Base-by-base conservation (phyloP, 495 filamentous ascomycete genomes). In the Tetracladium setigerum region DNA sequence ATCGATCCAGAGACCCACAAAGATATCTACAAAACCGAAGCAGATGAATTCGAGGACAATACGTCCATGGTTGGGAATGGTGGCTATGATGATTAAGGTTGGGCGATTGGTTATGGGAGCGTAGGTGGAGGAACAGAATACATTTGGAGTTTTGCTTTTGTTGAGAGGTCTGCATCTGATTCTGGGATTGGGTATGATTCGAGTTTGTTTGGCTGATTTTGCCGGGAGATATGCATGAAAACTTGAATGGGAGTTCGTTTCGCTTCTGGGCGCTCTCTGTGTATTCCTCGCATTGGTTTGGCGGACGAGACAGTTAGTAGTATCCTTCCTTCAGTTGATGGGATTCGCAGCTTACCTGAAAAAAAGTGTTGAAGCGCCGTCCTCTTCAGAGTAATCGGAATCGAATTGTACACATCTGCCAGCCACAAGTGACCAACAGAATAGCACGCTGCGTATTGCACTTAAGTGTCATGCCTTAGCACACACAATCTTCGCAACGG, bases 321-420 rank as follows among this genome's bases (percentile, higher is more conserved):
- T 57, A 60, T 60, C 57, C 57, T 44, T 46, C 16, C 39, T 47
- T 34, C 30, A 38, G 18, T 24, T 6, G 14, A 43, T 2, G 15
- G 16, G 37, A 30, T 36, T 16, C 18, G 31, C 19, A 22, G 80
- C 84, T 73, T 59, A 89, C 86, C 76, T 79, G 60, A 61, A 59
- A 52, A 57, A 68, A 72, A 64, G 60, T 54, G 59, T 59, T 76
- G 82, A 86, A 86, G 81, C 79, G 76, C 77, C 84, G 75, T 76
- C 84, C 87, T 77, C 82, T 78, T 77, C 84, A 83, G 84, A 88
- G 80, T 92, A 79, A 92, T 91, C 87, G 86, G 90, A 95, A 95
- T 96, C 85, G 89, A 94, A 94, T 95, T 84, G 81, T 88, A 83
- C 81, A 75, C 64, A 61, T 60, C 66, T 61, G 60, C 51, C 40